phyloP scores from a whole-genome alignment of 1,284 basidiomycete species.

The Schizophyllum commune region DNA sequence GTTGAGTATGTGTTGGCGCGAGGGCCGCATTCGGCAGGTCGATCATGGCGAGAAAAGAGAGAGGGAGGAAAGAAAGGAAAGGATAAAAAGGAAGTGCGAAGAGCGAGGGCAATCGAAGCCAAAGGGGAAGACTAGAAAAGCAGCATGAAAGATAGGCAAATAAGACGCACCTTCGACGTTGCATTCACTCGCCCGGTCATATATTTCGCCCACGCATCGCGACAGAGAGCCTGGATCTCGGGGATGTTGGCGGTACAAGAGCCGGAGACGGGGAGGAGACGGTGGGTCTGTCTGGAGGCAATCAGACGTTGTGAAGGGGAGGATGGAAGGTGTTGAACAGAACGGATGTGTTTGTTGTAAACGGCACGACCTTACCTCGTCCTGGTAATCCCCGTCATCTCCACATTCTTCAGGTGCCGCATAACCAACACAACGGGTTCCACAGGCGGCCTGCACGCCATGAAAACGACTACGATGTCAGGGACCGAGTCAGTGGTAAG shows the following conservation, averaged over 20 bases:
- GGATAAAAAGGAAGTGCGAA: too few species aligned
- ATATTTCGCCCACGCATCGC: conserved; percentile 40
- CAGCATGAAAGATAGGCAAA: background rate
- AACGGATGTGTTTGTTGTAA: background rate
- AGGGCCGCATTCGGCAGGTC: background rate
- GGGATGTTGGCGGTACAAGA: conserved; percentile 59
- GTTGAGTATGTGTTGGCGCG: background rate
- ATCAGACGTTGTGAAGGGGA: too few species aligned
- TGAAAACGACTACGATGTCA: conserved; percentile 55
- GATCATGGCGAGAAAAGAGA: background rate
- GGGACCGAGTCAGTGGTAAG: background rate
- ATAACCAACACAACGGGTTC: conserved; percentile 70
- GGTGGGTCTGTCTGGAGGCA: conserved; percentile 49
- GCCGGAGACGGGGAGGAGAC: conserved; percentile 60
- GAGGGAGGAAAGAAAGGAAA: background rate
- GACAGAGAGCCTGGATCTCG: conserved; percentile 59
- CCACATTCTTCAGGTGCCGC: conserved; percentile 54
- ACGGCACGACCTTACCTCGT: conserved; percentile 42
- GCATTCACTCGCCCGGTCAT: conserved; percentile 35
- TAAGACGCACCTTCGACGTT: conserved; percentile 35
- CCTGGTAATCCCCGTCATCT: conserved; percentile 52
- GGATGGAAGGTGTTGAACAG: background rate
- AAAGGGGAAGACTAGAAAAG: too few species aligned
- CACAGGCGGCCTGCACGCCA: conserved; percentile 68
- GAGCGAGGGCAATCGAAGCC: too few species aligned